These are phyloP conservation scores for Candida sphagnicola DNA, from an alignment of 805 yeast genomes.

Conservation along the genomic window DNA sequence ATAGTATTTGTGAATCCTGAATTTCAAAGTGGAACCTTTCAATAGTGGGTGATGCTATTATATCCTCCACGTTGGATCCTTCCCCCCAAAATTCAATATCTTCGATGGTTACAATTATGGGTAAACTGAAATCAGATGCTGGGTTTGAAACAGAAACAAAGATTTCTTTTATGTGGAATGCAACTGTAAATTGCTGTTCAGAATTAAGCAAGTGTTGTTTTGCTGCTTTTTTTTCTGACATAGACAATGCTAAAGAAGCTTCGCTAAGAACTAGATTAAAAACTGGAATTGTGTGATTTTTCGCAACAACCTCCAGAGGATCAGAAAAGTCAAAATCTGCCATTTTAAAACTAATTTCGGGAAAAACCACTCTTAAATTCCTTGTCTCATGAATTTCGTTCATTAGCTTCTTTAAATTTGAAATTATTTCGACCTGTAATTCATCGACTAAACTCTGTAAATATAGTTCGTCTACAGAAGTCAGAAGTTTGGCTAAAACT, in stretches of 20 bases:
- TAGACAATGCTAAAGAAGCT: slow-evolving; percentile 20
- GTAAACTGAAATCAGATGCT: slow-evolving; percentile 9
- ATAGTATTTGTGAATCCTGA: slow-evolving; percentile 15
- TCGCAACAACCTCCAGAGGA: slow-evolving; percentile 20
- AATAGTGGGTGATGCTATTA: slow-evolving; percentile 6
- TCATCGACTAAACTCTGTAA: slow-evolving; percentile 55
- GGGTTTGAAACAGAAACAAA: slow-evolving; percentile 23
- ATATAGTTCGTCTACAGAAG: slow-evolving; percentile 30
- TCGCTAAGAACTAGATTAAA: slow-evolving; percentile 27
- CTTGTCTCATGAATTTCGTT: slow-evolving; percentile 28
- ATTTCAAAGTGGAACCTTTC: slow-evolving; percentile 17
- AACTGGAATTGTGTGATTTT: slow-evolving; percentile 22
- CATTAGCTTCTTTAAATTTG: slow-evolving; percentile 33
- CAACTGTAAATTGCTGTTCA: slow-evolving; percentile 17
- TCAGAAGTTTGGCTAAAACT: slow-evolving; percentile 33
- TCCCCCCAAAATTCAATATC: slow-evolving; percentile 39
- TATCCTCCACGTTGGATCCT: slow-evolving; percentile 12
- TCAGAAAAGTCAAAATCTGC: slow-evolving; percentile 25
- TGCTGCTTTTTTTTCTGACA: background rate
- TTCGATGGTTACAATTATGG: slow-evolving; percentile 13
- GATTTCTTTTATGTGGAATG: slow-evolving; percentile 29
- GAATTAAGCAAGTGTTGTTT: slow-evolving; percentile 1
- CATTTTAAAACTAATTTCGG: slow-evolving; percentile 37
- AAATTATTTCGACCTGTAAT: slow-evolving; percentile 58
- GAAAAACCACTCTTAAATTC: slow-evolving; percentile 47